phyloP scores from a whole-genome alignment of 2,329 filamentous ascomycete genomes.

The Clonostachys rhizophaga region DNA sequence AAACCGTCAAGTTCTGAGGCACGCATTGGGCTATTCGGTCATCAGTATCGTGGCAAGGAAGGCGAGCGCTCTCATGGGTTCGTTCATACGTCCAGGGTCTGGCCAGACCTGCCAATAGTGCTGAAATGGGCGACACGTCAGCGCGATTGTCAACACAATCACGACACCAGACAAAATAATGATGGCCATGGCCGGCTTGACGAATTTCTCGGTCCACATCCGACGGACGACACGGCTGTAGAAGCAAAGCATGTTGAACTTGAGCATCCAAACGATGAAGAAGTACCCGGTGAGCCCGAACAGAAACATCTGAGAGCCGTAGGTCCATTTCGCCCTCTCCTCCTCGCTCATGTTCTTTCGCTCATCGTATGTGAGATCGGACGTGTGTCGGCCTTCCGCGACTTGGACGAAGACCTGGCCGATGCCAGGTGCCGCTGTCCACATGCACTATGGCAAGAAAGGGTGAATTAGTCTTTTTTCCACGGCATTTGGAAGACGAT shows the following conservation, averaged over 20 bases:
- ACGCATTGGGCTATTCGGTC: slow-evolving; percentile 12
- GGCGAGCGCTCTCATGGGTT: not conserved
- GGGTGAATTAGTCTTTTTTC: no score
- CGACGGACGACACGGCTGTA: slow-evolving; percentile 26
- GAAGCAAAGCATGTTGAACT: slow-evolving; percentile 33
- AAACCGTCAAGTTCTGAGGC: slow-evolving; percentile 21
- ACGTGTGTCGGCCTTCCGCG: slow-evolving; percentile 19
- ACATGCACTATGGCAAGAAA: slow-evolving; percentile 5
- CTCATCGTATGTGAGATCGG: slow-evolving; percentile 18
- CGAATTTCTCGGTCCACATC: slow-evolving; percentile 24
- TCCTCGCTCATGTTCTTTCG: slow-evolving; percentile 18
- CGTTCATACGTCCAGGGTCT: slow-evolving; percentile 24
- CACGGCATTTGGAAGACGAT: not conserved
- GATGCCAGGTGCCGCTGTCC: slow-evolving; percentile 11
- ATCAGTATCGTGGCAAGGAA: not conserved
- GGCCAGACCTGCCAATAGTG: slow-evolving; percentile 26
- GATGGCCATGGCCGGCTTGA: slow-evolving; percentile 24
- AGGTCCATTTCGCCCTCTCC: slow-evolving; percentile 16
- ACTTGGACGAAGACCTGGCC: slow-evolving; percentile 16
- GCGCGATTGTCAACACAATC: slow-evolving; percentile 15
- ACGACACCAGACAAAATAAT: slow-evolving; percentile 14
- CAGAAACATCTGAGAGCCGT: slow-evolving; percentile 27
- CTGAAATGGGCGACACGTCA: slow-evolving; percentile 24
- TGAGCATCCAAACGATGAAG: slow-evolving; percentile 29
- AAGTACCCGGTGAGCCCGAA: slow-evolving; percentile 24